Conservation (phyloP, 805 yeast species). For the Zygoascus ofunaensis region DNA sequence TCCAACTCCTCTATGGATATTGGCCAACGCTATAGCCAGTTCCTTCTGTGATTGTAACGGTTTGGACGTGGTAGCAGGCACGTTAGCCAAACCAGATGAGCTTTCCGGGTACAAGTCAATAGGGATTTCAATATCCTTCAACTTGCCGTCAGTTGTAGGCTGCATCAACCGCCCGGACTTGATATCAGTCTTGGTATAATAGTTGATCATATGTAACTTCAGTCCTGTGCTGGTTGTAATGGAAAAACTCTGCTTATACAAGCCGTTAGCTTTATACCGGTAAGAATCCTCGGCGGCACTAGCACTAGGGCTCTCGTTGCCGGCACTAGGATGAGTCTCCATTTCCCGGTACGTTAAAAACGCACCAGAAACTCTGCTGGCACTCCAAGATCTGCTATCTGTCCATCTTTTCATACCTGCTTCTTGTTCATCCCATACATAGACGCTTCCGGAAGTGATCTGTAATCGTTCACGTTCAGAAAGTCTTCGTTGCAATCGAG, state of each 20-base stretch:
- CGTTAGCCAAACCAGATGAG: constrained; percentile 12
- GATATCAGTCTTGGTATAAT: constrained; percentile 31
- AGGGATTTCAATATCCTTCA: constrained; percentile 30
- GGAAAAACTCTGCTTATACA: constrained; percentile 57
- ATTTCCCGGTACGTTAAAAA: constrained; percentile 57
- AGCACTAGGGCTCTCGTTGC: constrained; percentile 2
- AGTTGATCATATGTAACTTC: constrained; percentile 54
- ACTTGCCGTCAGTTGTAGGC: constrained; percentile 38
- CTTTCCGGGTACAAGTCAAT: constrained; percentile 30
- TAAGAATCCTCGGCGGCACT: constrained; percentile 11
- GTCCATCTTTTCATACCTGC: constrained; percentile 74
- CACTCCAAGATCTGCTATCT: constrained; percentile 66
- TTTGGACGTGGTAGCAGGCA: constrained; percentile 15
- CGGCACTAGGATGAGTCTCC: constrained; percentile 25
- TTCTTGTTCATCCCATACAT: constrained; percentile 62
- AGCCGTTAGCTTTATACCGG: constrained; percentile 41
- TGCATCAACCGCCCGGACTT: constrained; percentile 24
- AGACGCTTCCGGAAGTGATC: constrained; percentile 52
- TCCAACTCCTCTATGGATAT: too few relatives aligned
- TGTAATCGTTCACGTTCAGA: constrained; percentile 45
- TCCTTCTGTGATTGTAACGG: constrained; percentile 6
- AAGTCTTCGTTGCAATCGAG: constrained; percentile 48
- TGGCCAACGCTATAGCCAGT: not conserved
- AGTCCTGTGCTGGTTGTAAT: constrained; percentile 43
- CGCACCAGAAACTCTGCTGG: constrained; percentile 57